Conservation (phyloP, 257 asterid genomes). For the Ballota nigra region DNA sequence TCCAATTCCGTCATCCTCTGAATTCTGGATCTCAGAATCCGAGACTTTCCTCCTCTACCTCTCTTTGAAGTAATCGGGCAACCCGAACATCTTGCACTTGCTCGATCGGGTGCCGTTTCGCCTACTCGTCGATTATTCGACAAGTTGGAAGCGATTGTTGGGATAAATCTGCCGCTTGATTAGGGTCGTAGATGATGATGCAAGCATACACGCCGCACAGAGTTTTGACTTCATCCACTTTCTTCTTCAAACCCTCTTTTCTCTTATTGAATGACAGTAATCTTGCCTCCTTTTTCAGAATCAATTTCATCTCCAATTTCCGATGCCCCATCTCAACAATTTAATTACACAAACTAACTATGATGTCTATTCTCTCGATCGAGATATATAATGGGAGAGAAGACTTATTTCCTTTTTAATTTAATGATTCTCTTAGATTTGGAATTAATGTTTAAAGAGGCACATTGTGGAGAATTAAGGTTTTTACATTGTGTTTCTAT, state of each 20-base stretch:
- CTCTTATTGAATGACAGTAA: neutral
- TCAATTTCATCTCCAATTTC: neutral
- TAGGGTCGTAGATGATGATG: conserved; percentile 53
- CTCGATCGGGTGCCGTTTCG: conserved; percentile 9
- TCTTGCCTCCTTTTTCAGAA: neutral
- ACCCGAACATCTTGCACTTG: conserved; percentile 28
- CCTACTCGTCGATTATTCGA: conserved; percentile 36
- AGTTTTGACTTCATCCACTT: neutral
- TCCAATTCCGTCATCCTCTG: too few relatives aligned
- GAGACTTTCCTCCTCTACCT: conserved; percentile 30
- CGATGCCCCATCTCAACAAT: neutral
- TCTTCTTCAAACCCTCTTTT: neutral
- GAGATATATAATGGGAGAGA: too few relatives aligned
- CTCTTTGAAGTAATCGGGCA: conserved; percentile 43
- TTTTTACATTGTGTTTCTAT: too few relatives aligned
- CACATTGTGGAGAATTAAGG: too few relatives aligned
- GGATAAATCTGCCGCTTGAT: conserved; percentile 49
- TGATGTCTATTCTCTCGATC: too few relatives aligned
- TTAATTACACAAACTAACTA: too few relatives aligned
- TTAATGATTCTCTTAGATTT: too few relatives aligned
- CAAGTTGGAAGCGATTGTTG: conserved; percentile 19
- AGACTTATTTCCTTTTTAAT: too few relatives aligned
- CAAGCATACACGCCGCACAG: conserved; percentile 26
- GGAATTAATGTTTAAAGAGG: too few relatives aligned
- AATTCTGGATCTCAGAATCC: too few relatives aligned